These are phyloP conservation scores for Erythrobasidium hasegawianum DNA, from an alignment of 1,284 basidiomycete genomes.

Conservation along the genomic window DNA sequence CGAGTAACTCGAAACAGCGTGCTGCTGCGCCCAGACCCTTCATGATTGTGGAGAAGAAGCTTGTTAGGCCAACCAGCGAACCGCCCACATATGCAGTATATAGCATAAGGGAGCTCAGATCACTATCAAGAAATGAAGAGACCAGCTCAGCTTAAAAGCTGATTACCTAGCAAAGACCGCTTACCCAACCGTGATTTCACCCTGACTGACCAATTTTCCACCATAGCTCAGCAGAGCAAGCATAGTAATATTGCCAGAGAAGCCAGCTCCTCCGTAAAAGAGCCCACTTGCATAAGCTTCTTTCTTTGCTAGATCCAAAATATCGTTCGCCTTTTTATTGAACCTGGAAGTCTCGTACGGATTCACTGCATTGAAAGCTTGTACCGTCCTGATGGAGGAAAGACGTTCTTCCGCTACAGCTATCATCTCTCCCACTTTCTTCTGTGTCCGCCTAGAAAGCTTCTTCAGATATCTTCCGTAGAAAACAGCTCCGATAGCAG, in stretches of 20 bases:
- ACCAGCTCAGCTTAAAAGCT: too few species aligned
- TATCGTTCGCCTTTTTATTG: constrained; percentile 58
- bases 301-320: constrained; percentile 73
- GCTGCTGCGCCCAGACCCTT: constrained; percentile 85
- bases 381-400: constrained; percentile 84
- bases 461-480: constrained; percentile 93
- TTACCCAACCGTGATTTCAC: constrained; percentile 78
- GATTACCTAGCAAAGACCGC: neutral
- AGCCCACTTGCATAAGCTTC: constrained; percentile 88
- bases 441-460: constrained; percentile 86
- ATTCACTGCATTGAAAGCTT: constrained; percentile 75
- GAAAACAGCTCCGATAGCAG: constrained; percentile 91
- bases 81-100: constrained; percentile 88
- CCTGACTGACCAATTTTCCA: constrained; percentile 80
- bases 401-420: constrained; percentile 79
- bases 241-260: constrained; percentile 77
- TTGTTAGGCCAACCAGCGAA: constrained; percentile 46
- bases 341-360: constrained; percentile 63
- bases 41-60: constrained; percentile 53
- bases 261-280: constrained; percentile 64
- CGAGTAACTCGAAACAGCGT: constrained; percentile 88
- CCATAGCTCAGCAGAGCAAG: constrained; percentile 88
- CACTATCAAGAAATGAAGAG: constrained; percentile 47
- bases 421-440: constrained; percentile 59
- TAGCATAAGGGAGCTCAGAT: constrained; percentile 81